These are phyloP conservation scores for Didymella glomerata DNA, from an alignment of 2,329 filamentous ascomycete genomes.

Conservation along the genomic window DNA sequence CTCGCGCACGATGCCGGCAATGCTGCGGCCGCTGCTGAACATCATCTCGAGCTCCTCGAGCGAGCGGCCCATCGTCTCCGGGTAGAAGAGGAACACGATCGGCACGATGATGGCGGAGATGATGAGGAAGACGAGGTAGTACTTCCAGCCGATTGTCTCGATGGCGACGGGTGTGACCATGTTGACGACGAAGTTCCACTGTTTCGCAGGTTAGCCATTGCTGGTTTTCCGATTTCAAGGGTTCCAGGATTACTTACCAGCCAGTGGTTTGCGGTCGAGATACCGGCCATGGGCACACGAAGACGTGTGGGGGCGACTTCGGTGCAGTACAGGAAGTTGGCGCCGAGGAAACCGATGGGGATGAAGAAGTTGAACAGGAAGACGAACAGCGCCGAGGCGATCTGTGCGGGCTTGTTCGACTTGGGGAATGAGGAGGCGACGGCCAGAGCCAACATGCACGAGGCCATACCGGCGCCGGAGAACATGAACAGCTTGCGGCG, in stretches of 20 bases:
- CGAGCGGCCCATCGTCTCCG: constrained; percentile 61
- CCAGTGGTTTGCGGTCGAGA: constrained; percentile 65
- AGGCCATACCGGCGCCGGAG: constrained; percentile 61
- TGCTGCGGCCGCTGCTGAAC: constrained; percentile 52
- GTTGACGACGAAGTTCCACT: constrained; percentile 48
- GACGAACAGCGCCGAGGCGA: constrained; percentile 64
- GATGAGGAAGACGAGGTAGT: constrained; percentile 61
- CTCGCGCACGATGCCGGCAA: constrained; percentile 36
- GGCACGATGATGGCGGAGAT: constrained; percentile 58
- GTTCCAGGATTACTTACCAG: constrained; percentile 29
- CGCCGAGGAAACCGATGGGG: constrained; percentile 66
- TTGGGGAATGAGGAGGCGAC: constrained; percentile 61
- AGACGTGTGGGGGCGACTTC: constrained; percentile 64
- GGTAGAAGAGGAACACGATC: constrained; percentile 57
- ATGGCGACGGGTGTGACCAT: constrained; percentile 54
- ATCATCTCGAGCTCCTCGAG: constrained; percentile 56
- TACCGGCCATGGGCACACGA: constrained; percentile 63
- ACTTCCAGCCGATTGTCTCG: constrained; percentile 61
- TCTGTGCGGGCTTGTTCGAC: constrained; percentile 57
- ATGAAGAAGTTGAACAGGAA: constrained; percentile 70
- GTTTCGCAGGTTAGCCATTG: no score
- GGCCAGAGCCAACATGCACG: constrained; percentile 64
- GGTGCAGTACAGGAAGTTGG: constrained; percentile 68
- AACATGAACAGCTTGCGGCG: constrained; percentile 66
- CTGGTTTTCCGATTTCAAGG: no score